Evolutionary conservation across 2,329 filamentous ascomycete species (phyloP).

Genomic region (Cladosporium phlei): DNA sequence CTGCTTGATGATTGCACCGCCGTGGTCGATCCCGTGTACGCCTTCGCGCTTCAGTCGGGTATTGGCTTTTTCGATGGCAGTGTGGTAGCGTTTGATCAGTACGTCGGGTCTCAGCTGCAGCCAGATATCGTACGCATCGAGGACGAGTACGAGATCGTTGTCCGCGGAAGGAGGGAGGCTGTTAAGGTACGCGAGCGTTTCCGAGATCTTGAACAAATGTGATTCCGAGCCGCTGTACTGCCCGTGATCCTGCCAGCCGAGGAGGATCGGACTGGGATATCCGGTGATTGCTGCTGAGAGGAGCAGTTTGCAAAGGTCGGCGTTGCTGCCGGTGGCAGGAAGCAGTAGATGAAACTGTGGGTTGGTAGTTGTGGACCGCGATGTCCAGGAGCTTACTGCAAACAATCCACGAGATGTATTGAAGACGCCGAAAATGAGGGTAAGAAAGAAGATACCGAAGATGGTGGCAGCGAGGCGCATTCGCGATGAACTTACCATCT

Average conservation of each 20-base stretch:
- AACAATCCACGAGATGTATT: neutral
- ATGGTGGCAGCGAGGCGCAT: neutral
- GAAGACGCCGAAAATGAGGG: neutral
- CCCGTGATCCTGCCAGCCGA: constrained; percentile 18
- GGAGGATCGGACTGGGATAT: constrained; percentile 4
- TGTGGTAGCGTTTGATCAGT: constrained; percentile 58
- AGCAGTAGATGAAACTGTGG: constrained; percentile 14
- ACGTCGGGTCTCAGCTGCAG: constrained; percentile 62
- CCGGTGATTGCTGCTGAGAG: constrained; percentile 6
- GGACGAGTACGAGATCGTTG: constrained; percentile 53
- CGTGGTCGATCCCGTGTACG: constrained; percentile 16
- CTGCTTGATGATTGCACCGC: constrained; percentile 18
- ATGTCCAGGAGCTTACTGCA: neutral
- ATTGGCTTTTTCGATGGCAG: constrained; percentile 51
- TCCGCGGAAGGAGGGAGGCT: constrained; percentile 13
- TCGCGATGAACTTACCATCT: neutral
- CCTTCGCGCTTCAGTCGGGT: constrained; percentile 30
- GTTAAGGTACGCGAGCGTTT: constrained; percentile 17
- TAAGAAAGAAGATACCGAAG: neutral
- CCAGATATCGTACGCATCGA: constrained; percentile 61
- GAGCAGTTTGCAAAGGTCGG: constrained; percentile 14
- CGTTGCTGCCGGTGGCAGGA: constrained; percentile 14
- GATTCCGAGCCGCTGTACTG: constrained; percentile 21
- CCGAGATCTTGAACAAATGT: constrained; percentile 18
- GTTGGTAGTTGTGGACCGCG: neutral